Conservation (phyloP, 345 rosid genomes). For the Pelargonium nanum region DNA sequence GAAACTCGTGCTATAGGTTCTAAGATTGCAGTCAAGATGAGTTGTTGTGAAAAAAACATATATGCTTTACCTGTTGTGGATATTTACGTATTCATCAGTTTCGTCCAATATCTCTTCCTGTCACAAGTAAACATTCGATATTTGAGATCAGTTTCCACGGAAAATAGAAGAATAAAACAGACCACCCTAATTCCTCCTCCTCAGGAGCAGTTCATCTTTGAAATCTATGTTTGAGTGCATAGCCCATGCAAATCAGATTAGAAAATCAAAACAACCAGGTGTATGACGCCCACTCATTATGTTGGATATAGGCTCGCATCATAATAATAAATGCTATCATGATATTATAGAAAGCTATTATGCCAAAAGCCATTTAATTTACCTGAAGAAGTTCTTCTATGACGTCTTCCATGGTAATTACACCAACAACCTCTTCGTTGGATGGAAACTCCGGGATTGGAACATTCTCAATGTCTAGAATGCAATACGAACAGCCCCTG, state of each 20-base stretch:
- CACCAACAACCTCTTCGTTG: constrained; percentile 77
- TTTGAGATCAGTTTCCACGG: not conserved
- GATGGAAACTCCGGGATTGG: constrained; percentile 56
- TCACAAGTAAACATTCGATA: constrained; percentile 15
- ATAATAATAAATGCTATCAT: not conserved
- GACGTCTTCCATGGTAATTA: constrained; percentile 91
- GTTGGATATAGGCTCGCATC: not conserved
- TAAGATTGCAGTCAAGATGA: no score
- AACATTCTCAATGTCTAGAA: constrained; percentile 65
- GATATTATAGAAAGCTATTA: no score
- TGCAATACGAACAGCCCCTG: constrained; percentile 84
- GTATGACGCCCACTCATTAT: no score
- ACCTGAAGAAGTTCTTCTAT: constrained; percentile 99
- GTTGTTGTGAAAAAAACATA: no score
- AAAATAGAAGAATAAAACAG: no score
- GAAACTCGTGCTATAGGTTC: not conserved
- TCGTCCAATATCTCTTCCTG: constrained; percentile 98
- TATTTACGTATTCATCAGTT: constrained; percentile 89
- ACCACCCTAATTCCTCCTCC: no score
- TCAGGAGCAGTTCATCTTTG: no score
- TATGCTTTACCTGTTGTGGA: constrained; percentile 55
- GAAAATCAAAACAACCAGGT: no score
- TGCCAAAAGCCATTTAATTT: no score
- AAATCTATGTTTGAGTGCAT: no score
- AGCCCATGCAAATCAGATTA: no score